phyloP scores from a whole-genome alignment of 495 filamentous ascomycete genomes.

The Chaetomium tenue region DNA sequence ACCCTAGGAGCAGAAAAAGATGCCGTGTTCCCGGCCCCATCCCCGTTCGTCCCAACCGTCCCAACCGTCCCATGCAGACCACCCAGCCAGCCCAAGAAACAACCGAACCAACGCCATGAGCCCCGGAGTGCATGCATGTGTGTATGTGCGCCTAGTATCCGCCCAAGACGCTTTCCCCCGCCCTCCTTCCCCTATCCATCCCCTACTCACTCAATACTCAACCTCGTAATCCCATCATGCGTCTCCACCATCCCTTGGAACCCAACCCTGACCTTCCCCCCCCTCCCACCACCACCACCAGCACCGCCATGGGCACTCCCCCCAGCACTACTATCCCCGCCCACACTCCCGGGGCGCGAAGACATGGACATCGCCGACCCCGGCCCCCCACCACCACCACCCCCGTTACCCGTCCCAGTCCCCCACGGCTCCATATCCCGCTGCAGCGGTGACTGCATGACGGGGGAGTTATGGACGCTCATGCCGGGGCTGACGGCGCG shows the following conservation, averaged over 20 bases:
- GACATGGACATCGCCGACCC: neutral
- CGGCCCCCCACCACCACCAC: neutral
- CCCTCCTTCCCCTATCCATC: too few species aligned
- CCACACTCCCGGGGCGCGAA: constrained; percentile 58
- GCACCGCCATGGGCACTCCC: constrained; percentile 5
- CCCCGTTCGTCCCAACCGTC: neutral
- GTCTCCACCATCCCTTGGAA: constrained; percentile 96
- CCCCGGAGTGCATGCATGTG: neutral
- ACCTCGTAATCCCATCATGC: constrained; percentile 92
- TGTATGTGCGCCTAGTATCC: too few species aligned
- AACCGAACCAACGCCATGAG: neutral
- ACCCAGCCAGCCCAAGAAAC: neutral
- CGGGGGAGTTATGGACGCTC: constrained; percentile 84
- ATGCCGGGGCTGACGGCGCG: constrained; percentile 90
- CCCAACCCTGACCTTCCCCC: constrained; percentile 58
- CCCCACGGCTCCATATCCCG: constrained; percentile 72
- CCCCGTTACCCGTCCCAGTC: neutral
- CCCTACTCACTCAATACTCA: constrained; percentile 71
- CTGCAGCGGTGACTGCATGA: constrained; percentile 78
- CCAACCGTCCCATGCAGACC: neutral
- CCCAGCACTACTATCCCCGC: constrained; percentile 44
- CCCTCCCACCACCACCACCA: neutral
- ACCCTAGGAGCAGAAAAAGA: neutral
- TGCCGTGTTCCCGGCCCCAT: neutral
- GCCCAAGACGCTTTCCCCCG: neutral